A percentile compares a stretch with the other conserved stretches of the same genome.
Evolutionary conservation across 2,329 filamentous ascomycete species (phyloP).

Genomic region (Ceratocystiopsis brevicomis): DNA sequence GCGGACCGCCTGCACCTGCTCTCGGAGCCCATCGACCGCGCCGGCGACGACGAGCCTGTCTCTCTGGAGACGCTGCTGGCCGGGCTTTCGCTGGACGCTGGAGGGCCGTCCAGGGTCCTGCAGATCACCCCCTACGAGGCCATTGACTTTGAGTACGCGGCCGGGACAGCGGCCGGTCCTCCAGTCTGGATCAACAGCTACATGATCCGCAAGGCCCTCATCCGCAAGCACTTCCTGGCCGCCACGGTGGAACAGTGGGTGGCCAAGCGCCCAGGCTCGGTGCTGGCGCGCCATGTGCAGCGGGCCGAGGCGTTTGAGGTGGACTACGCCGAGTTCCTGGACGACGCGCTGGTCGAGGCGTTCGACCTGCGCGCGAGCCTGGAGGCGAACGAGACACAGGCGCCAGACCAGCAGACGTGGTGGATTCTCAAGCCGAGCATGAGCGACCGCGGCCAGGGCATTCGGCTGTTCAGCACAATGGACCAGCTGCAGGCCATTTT

Average conservation of each 20-base stretch:
- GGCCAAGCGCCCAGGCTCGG: constrained; percentile 57
- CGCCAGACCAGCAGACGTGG: constrained; percentile 44
- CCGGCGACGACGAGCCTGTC: constrained; percentile 13
- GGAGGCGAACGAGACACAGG: constrained; percentile 34
- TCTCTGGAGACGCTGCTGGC: constrained; percentile 19
- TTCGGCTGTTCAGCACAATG: constrained; percentile 71
- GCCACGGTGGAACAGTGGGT: constrained; percentile 72
- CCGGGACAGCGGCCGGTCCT: constrained; percentile 37
- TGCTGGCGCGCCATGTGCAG: constrained; percentile 53
- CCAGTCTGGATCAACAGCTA: constrained; percentile 69
- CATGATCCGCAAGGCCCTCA: constrained; percentile 87
- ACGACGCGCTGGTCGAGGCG: constrained; percentile 78
- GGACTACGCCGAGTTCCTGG: constrained; percentile 90
- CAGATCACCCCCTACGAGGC: constrained; percentile 77
- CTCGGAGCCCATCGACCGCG: not conserved
- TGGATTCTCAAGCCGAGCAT: constrained; percentile 98
- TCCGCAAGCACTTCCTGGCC: constrained; percentile 85
- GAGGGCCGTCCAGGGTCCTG: constrained; percentile 28
- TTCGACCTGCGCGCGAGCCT: constrained; percentile 73
- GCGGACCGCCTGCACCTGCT: constrained; percentile 29
- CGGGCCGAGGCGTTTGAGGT: constrained; percentile 75
- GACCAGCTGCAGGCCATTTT: constrained; percentile 74
- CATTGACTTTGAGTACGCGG: constrained; percentile 61
- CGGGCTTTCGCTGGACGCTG: not conserved
- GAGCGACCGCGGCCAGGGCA: constrained; percentile 90